phyloP scores from a whole-genome alignment of 305 asterid genomes.

The Fraxinus angustifolia region DNA sequence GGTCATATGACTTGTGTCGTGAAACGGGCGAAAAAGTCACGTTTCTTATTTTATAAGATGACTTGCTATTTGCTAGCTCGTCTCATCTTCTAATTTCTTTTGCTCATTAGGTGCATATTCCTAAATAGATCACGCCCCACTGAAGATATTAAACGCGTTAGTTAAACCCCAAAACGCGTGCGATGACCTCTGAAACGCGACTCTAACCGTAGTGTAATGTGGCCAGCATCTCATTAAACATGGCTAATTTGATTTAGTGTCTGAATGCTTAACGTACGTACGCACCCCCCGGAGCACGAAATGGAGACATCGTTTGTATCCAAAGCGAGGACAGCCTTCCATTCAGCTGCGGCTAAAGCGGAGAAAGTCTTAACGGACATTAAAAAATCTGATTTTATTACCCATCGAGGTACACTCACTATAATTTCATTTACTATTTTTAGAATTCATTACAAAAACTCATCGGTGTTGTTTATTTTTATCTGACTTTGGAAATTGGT shows the following conservation, averaged over 20 bases:
- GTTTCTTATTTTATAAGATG: background rate
- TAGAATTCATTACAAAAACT: conserved; percentile 23
- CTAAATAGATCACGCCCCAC: background rate
- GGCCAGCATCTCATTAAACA: conserved; percentile 24
- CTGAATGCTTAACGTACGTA: conserved; percentile 24
- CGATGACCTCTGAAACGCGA: background rate
- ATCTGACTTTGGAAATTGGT: conserved; percentile 20
- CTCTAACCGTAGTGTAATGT: background rate
- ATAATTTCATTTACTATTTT: conserved; percentile 34
- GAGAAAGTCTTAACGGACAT: conserved; percentile 93
- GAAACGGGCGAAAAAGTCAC: background rate
- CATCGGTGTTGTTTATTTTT: conserved; percentile 3
- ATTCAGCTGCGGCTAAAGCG: conserved; percentile 99
- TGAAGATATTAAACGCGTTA: background rate
- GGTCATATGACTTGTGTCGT: background rate
- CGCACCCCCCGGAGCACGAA: conserved; percentile 31
- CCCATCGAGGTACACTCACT: conserved; percentile 47
- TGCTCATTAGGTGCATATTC: background rate
- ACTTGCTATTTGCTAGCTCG: background rate
- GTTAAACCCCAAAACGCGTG: background rate
- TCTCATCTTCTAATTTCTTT: background rate
- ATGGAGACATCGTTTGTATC: conserved; percentile 92
- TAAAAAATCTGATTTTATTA: conserved; percentile 66
- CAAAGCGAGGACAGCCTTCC: conserved; percentile 89
- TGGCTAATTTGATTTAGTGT: conserved; percentile 34